Conservation (phyloP, 2,329 filamentous ascomycete species). For the Lojkania enalia region DNA sequence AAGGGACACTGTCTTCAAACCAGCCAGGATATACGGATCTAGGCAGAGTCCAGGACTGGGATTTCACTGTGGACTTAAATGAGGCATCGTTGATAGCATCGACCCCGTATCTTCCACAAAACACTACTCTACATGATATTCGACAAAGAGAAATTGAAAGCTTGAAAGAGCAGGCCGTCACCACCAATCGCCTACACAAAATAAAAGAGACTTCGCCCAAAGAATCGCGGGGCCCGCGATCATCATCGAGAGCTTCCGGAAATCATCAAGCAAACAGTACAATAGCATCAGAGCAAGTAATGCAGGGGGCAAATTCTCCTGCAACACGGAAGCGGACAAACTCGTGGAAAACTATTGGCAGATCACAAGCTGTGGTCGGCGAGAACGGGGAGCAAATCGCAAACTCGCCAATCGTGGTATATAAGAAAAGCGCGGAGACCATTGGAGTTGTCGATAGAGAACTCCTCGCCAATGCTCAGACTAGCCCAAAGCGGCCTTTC, state of each 20-base stretch:
- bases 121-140: conserved; percentile 48
- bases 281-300: conserved; percentile 7
- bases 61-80: conserved; percentile 50
- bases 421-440: conserved; percentile 39
- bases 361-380: conserved; percentile 30
- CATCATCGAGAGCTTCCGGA: conserved; percentile 17
- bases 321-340: conserved; percentile 27
- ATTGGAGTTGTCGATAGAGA: conserved; percentile 35
- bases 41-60: conserved; percentile 33
- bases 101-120: conserved; percentile 51
- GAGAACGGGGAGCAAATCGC: conserved; percentile 23
- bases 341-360: conserved; percentile 36
- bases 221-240: conserved; percentile 24
- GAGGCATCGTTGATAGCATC: conserved; percentile 52
- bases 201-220: conserved; percentile 36
- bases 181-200: conserved; percentile 34
- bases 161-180: conserved; percentile 39
- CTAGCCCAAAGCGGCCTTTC: conserved; percentile 28
- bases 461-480: conserved; percentile 26
- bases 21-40: conserved; percentile 21
- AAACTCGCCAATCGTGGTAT: conserved; percentile 39
- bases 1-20: conserved; percentile 28
- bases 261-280: conserved; percentile 11
- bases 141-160: conserved; percentile 47
- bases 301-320: conserved; percentile 14